phyloP scores from a whole-genome alignment of 2,329 filamentous ascomycete species.

The Botrytis pseudocinerea region DNA sequence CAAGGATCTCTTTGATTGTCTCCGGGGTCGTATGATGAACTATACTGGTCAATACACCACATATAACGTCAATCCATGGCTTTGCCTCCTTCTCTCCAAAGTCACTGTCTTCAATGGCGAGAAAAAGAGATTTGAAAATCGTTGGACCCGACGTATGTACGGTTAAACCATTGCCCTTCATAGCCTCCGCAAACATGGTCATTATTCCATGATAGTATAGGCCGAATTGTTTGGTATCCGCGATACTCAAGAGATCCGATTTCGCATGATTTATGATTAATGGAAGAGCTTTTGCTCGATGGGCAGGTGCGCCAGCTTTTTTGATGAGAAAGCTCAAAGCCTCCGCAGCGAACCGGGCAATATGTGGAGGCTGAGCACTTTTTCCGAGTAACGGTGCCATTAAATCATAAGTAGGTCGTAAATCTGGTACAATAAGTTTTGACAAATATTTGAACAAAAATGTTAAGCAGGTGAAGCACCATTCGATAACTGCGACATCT shows the following conservation, averaged over 20 bases:
- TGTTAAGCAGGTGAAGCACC: conserved; percentile 91
- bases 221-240: conserved; percentile 57
- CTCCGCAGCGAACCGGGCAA: conserved; percentile 90
- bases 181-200: conserved; percentile 85
- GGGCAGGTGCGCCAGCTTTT: conserved; percentile 78
- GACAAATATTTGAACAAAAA: conserved; percentile 98
- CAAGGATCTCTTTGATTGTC: conserved; percentile 69
- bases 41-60: conserved; percentile 75
- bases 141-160: conserved; percentile 61
- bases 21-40: conserved; percentile 79
- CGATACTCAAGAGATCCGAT: conserved; percentile 60
- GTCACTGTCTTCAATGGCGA: conserved; percentile 48
- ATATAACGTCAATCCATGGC: conserved; percentile 65
- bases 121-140: conserved; percentile 54
- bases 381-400: conserved; percentile 84
- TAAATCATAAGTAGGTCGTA: conserved; percentile 80
- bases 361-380: conserved; percentile 77
- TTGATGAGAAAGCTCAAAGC: conserved; percentile 90
- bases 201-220: conserved; percentile 87
- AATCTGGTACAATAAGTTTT: conserved; percentile 78
- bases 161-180: conserved; percentile 60
- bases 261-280: conserved; percentile 72
- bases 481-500: conserved; percentile 89
- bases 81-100: conserved; percentile 46
- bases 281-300: conserved; percentile 71